Evolutionary conservation across 208 protist species (phyloP).

Genomic region (Angomonas ambiguus): DNA sequence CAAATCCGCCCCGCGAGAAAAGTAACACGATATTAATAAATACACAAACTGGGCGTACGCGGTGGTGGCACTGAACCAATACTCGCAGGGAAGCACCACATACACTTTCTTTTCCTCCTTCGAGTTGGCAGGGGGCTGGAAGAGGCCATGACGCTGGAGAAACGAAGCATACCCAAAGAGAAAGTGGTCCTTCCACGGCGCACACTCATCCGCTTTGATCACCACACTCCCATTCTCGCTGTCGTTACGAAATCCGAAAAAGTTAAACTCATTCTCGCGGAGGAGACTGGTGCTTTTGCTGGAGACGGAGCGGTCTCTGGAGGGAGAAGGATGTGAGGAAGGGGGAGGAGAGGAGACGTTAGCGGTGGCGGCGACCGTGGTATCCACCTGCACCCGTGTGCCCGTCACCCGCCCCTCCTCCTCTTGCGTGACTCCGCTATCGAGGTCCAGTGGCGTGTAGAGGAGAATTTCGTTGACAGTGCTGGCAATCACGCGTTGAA

Average conservation of each 20-base stretch:
- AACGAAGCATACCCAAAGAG: not conserved
- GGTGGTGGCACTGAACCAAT: conserved; percentile 10
- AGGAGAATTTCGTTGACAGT: conserved; percentile 40
- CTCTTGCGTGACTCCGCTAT: not conserved
- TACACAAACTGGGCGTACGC: conserved; percentile 40
- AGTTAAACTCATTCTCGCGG: conserved; percentile 4
- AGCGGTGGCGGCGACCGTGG: not conserved
- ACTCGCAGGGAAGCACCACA: not conserved
- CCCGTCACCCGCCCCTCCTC: not conserved
- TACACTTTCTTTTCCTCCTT: not conserved
- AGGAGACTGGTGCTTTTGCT: not conserved
- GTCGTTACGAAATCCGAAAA: not conserved
- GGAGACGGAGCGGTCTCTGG: not conserved
- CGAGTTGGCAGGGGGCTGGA: not conserved
- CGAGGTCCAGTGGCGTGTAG: conserved; percentile 29
- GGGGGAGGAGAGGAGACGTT: not conserved
- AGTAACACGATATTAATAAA: conserved; percentile 34
- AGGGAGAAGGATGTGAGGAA: not conserved
- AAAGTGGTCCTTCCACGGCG: not conserved
- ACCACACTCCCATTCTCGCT: not conserved
- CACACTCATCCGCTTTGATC: not conserved
- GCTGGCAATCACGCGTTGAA: conserved; percentile 27
- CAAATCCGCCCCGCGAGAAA: conserved; percentile 29
- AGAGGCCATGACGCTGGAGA: not conserved
- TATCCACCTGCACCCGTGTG: not conserved